phyloP scores from a whole-genome alignment of 139 green algal species.

The Chloropicon primus region DNA sequence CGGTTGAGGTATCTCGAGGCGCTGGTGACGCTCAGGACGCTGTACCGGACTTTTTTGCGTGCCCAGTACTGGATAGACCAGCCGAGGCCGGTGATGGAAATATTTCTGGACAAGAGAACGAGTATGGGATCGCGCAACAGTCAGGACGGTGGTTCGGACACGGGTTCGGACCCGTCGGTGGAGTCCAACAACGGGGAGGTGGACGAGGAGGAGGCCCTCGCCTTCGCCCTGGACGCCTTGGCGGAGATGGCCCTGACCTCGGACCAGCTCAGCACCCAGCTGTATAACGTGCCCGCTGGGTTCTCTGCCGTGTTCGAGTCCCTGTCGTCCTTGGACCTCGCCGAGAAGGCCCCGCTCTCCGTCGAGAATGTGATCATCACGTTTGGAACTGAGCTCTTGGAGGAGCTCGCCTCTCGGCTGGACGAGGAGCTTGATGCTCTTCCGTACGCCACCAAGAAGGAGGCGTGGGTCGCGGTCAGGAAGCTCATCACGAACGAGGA shows the following conservation, averaged over 20 bases:
- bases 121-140: too few species aligned
- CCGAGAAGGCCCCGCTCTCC: not conserved
- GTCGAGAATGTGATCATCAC: not conserved
- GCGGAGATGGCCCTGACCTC: not conserved
- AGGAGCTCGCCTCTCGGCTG: not conserved
- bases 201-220: not conserved
- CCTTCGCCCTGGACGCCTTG: not conserved
- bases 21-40: not conserved
- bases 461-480: not conserved
- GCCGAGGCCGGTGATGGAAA: not conserved
- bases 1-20: not conserved
- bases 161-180: too few species aligned
- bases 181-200: not conserved
- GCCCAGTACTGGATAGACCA: not conserved
- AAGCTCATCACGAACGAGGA: not conserved
- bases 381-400: not conserved
- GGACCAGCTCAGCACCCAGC: not conserved
- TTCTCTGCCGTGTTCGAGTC: not conserved
- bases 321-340: not conserved
- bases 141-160: too few species aligned
- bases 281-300: not conserved
- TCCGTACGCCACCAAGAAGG: not conserved
- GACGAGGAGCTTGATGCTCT: not conserved
- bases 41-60: not conserved
- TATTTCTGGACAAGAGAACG: too few species aligned